phyloP scores from a whole-genome alignment of 1,284 basidiomycete species.

The Testicularia cyperi region DNA sequence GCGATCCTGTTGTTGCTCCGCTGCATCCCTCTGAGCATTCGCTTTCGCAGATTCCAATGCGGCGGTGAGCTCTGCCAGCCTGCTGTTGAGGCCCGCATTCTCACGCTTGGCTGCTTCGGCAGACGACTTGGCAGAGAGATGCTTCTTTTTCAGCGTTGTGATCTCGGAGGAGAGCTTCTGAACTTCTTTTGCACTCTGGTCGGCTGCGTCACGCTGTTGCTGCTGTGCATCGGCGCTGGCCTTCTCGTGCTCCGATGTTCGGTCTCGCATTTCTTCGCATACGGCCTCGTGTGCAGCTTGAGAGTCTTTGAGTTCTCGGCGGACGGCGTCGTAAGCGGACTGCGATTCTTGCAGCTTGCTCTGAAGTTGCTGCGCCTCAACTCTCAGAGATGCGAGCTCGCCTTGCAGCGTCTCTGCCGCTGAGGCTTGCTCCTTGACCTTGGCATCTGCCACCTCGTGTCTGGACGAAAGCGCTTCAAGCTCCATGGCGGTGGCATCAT shows the following conservation, averaged over 20 bases:
- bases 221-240: slow-evolving; percentile 2
- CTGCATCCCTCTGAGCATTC: slow-evolving; percentile 1
- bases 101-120: slow-evolving; percentile 34
- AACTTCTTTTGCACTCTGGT: slow-evolving; percentile 5
- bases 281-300: slow-evolving; percentile 2
- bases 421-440: slow-evolving; percentile 15
- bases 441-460: too few relatives aligned
- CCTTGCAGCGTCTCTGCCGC: slow-evolving; percentile 5
- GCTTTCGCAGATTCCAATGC: slow-evolving; percentile 1
- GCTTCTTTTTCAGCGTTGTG: slow-evolving; percentile 29
- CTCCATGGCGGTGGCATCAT: too few relatives aligned
- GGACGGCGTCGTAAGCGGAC: slow-evolving; percentile 8
- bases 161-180: slow-evolving; percentile 20
- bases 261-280: slow-evolving; percentile 8
- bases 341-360: slow-evolving; percentile 6
- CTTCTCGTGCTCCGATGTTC: slow-evolving; percentile 18
- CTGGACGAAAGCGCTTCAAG: too few relatives aligned
- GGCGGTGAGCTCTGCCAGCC: slow-evolving; percentile 1
- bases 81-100: slow-evolving; percentile 16
- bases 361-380: slow-evolving; percentile 7
- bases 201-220: slow-evolving; percentile 6
- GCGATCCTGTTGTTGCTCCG: too few relatives aligned
- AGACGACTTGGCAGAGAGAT: slow-evolving; percentile 32
- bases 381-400: slow-evolving; percentile 8
- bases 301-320: slow-evolving; percentile 5